Percentiles rank a stretch among this genome's conserved stretches.
phyloP scores from a whole-genome alignment of 129 eudicot genomes.

The Lactuca saligna region DNA sequence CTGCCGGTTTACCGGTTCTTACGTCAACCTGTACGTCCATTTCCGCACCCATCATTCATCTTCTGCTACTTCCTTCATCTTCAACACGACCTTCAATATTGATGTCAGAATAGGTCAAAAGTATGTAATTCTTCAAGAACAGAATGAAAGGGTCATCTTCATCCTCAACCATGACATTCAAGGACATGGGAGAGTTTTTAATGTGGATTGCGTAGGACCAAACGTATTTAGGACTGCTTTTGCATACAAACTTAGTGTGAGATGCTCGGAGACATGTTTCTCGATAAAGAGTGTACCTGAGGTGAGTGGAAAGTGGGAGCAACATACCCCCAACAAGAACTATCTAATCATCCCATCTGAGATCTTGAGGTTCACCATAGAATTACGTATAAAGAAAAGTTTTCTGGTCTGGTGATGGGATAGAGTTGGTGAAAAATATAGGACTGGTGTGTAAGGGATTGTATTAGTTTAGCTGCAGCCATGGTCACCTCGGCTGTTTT shows the following conservation, averaged over 20 bases:
- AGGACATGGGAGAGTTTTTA: conserved; percentile 33
- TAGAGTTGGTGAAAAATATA: too few relatives aligned
- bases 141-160: conserved; percentile 29
- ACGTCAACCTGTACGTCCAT: conserved; percentile 34
- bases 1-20: conserved; percentile 38
- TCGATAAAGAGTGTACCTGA: conserved; percentile 30
- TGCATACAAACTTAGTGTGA: conserved; percentile 33
- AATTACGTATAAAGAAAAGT: conserved; percentile 34
- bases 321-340: conserved; percentile 25
- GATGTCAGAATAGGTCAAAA: conserved; percentile 14
- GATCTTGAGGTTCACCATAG: conserved; percentile 26
- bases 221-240: conserved; percentile 16
- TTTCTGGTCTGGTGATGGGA: too few relatives aligned
- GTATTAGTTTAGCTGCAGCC: too few relatives aligned
- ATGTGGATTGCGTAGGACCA: conserved; percentile 45
- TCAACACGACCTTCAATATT: conserved; percentile 19
- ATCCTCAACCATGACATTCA: conserved; percentile 34
- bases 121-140: conserved; percentile 45
- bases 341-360: conserved; percentile 46
- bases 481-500: too few relatives aligned
- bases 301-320: conserved; percentile 24
- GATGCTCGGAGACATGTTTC: conserved; percentile 30
- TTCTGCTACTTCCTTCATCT: conserved; percentile 29
- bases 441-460: too few relatives aligned
- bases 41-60: conserved; percentile 26